Evolutionary conservation across 306 rosid genomes (phyloP), one percentile per base, ranked within the genome.

Genomic region (Castanea sativa): DNA sequence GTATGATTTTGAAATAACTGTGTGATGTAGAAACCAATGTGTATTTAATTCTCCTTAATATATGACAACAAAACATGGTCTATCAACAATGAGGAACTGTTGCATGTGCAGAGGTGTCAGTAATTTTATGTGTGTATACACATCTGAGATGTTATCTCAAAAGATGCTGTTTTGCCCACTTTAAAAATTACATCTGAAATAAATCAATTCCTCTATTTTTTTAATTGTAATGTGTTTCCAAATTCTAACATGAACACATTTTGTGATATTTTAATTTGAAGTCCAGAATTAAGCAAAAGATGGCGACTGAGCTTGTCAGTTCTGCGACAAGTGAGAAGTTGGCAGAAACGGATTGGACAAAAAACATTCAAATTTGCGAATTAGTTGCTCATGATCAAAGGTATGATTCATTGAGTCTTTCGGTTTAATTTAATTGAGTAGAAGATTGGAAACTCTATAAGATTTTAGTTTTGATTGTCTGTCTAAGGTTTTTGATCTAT

Each of bases 231-330:
- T 69, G 51, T 60, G 25, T 80, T 57, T 74, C 74, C 59, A 65
- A 35, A 19, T 57, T 74, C 74, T 58, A 65, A 35, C 20, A 27
- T 68, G 5, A 68, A 33, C 72, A 9, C 6, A 18, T 35, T 30
- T 33, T 68, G 72, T 76, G 43, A 58, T 30, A 67, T 76, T 78
- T 55, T 69, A 82, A 82, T 79, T 32, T 30, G 38, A 74, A 79
- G 78, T 73, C 65, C 63, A 72, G 78, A 77, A 43, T 30, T 71
- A 33, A 27, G 72, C 73, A 75, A 41, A 83, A 69, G 85, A 94
- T 94, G 99, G 99, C 97, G n/a, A 78, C 93, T 56, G 96, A 92
- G 81, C 92, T 92, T 76, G 97, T 94, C 52, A 88, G 89, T 74
- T 84, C 88, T 61, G 99, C 99, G 30, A 94, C 99, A 35, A 92